Evolutionary conservation across 2,329 filamentous ascomycete species (phyloP), one percentile per base, ranked within the genome.

Genomic region (Beauveria australis): DNA sequence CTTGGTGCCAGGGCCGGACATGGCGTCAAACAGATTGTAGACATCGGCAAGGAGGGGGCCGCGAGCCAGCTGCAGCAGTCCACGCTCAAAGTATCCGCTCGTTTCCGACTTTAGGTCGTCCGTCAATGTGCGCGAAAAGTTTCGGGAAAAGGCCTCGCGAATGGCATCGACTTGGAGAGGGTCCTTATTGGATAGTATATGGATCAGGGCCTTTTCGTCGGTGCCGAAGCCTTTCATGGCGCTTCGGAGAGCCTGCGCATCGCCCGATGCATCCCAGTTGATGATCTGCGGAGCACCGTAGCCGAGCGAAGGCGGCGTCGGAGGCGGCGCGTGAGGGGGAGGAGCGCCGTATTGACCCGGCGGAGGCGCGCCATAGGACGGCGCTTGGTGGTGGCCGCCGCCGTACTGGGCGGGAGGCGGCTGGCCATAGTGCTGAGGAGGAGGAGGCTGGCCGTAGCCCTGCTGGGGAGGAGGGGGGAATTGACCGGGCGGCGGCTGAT

Each of bases 141-240:
- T 76, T 61, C 84, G 76, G 53, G 85, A 76, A 76, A 89, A 97
- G 3, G 88, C 81, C 8, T 80, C 72, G 61, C 86, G 84, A 56
- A 95, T 79, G 9, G 83, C 78, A 53, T 87, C 83, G 64, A 94
- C 81, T 71, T 96, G 89, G 5, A 92, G 77, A 1, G 92, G 89
- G 64, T 95, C 90, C 64, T 92, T 87, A 66, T 80, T 83, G 3
- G 88, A 77, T 9, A 97, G 77, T 3, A 87, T 77, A 2, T 79
- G 77, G 64, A 96, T 92, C 18, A 97, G 77, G 0, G 82, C 74
- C 68, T 86, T 88, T 72, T 97, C 92, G 68, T 97, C 86, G 0
- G 92, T 97, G 40, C 92, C 93, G 64, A 96, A 90, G 0, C 92
- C 92, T 74, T 96, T 96, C 91, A 97, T 96, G 2, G 93, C 91